Evolutionary conservation across 2,329 filamentous ascomycete species (phyloP), one percentile per base, ranked within the genome.

Genomic region (Cytospora leucostoma): DNA sequence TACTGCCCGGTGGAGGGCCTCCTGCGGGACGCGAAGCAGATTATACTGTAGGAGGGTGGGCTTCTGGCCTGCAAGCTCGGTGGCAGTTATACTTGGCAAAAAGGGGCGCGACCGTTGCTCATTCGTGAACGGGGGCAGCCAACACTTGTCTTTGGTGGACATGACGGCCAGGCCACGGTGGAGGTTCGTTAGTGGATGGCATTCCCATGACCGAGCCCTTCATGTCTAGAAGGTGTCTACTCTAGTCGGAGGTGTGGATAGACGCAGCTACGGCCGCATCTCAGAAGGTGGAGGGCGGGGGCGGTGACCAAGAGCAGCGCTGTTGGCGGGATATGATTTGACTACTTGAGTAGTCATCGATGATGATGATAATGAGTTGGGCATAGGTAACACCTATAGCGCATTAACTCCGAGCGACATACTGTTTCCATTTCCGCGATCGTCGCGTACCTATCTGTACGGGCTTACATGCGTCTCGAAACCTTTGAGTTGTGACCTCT

Each of bases 1-100:
- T 99, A 99, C 74, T 99, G 95, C 73, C 95, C 95, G 0, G 87
- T 80, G 35, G 94, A 98, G 76, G 92, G 92, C 53, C 82, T 88
- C 67, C 80, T 90, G 1, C 87, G 86, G 68, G 92, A 97, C 61
- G 92, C 93, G 7, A 84, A 81, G 69, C 87, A 88, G 73, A 89
- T 95, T 52, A 86, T 87, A 58, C 75, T 93, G 53, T 92, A 77
- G 66, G 53, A 49, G 2, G 32, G 55, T 3, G 15, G 21, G 33
- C 33, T 53, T 1, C 12, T 53, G 21, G 21, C 49, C 35, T 44
- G 38, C 21, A 1, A 8, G 13, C 37, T 47, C 10, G 44, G 44
- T n/a, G 10, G 44, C 13, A 11, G n/a, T 21, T 21, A 47, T 12
- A 8, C n/a, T 11, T 47, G 44, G 35, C 35, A n/a, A 8, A n/a